Evolutionary conservation across 495 filamentous ascomycete species (phyloP).

Genomic region (Cenococcum geophilum): DNA sequence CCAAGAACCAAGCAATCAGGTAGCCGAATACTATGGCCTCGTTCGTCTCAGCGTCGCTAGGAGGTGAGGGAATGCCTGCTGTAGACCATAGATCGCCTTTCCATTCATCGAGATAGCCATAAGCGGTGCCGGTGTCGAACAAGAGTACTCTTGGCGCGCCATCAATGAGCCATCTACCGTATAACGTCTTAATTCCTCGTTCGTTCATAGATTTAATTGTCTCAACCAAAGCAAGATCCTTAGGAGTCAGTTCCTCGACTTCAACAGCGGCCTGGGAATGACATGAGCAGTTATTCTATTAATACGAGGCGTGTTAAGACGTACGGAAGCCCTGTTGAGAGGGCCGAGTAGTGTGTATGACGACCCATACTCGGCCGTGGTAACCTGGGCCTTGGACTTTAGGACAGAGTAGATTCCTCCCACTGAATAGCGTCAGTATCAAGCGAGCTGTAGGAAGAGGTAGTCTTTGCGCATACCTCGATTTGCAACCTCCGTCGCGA

Average conservation of each 20-base stretch:
- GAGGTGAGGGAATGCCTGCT: conserved; percentile 85
- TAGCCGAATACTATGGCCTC: conserved; percentile 98
- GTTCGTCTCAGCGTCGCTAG: conserved; percentile 90
- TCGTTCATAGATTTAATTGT: conserved; percentile 87
- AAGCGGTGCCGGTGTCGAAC: conserved; percentile 91
- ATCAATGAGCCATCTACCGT: conserved; percentile 96
- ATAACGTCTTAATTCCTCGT: conserved; percentile 82
- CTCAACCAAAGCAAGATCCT: conserved; percentile 67
- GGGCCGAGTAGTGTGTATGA: conserved; percentile 94
- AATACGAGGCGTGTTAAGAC: conserved; percentile 29
- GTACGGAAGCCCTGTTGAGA: conserved; percentile 78
- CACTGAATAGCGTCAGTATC: conserved; percentile 47
- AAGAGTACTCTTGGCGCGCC: conserved; percentile 89
- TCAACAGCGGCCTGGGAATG: conserved; percentile 73
- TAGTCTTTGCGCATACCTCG: conserved; percentile 53
- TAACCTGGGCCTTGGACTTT: conserved; percentile 97
- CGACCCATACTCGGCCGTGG: conserved; percentile 96
- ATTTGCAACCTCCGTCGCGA: conserved; percentile 96
- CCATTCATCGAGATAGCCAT: conserved; percentile 90
- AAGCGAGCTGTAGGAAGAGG: background rate
- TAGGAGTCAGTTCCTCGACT: conserved; percentile 84
- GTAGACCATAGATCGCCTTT: conserved; percentile 91
- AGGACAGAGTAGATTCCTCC: conserved; percentile 98
- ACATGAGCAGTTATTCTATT: conserved; percentile 4
- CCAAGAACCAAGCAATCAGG: conserved; percentile 94